Percentiles rank a stretch among this genome's conserved stretches.
phyloP scores from a whole-genome alignment of 2,329 filamentous ascomycete genomes.

The Pyrenochaeta sp. region DNA sequence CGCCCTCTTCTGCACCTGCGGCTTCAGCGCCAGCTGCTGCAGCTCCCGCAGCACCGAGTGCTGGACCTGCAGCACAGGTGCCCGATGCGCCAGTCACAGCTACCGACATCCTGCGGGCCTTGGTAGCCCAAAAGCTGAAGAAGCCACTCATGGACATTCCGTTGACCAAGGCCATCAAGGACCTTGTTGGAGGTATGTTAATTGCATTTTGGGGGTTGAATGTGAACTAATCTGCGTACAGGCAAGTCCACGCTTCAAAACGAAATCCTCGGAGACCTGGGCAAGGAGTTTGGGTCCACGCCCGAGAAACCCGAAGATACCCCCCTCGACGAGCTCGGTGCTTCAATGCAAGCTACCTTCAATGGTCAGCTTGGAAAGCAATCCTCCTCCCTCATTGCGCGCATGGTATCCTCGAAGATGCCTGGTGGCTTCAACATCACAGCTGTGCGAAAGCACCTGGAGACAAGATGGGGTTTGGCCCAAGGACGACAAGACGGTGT shows the following conservation, averaged over 20 bases:
- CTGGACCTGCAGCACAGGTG: conserved; percentile 86
- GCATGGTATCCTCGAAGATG: conserved; percentile 98
- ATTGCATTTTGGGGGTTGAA: conserved; percentile 8
- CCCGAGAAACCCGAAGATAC: conserved; percentile 99
- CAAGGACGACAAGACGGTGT: conserved; percentile 90
- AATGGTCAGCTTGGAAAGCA: conserved; percentile 98
- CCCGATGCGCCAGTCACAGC: conserved; percentile 88
- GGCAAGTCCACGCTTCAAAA: conserved; percentile 99
- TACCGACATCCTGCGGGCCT: conserved; percentile 84
- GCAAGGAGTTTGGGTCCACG: conserved; percentile 97
- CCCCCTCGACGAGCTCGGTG: conserved; percentile 92
- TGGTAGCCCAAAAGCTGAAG: conserved; percentile 98
- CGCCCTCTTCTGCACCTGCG: conserved; percentile 57
- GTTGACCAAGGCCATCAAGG: conserved; percentile 96
- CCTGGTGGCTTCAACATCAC: conserved; percentile 99
- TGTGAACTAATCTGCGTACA: conserved; percentile 50
- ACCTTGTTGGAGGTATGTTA: conserved; percentile 89
- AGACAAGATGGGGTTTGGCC: conserved; percentile 90
- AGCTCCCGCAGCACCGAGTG: conserved; percentile 68
- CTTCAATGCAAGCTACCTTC: conserved; percentile 97
- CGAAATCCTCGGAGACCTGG: conserved; percentile 95
- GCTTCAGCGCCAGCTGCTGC: conserved; percentile 62
- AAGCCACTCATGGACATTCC: conserved; percentile 89
- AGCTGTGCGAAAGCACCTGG: conserved; percentile 90
- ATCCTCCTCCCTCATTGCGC: conserved; percentile 89